Conservation (phyloP, 2,329 filamentous ascomycete species). For the Falciphora oryzae region DNA sequence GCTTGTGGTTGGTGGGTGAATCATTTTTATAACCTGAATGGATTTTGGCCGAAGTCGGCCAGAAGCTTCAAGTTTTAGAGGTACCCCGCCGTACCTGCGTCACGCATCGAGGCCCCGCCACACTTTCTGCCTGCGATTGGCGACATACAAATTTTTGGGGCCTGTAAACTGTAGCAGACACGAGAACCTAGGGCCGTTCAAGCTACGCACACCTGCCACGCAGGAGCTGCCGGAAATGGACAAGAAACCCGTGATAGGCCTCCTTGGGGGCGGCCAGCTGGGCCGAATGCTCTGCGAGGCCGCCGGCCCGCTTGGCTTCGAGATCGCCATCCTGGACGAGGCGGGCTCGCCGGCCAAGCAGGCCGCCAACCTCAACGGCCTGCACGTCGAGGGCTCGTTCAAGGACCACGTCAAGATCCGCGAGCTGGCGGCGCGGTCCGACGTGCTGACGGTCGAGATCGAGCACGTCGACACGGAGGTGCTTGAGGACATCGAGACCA, state of each 20-base stretch:
- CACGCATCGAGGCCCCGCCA: too few relatives aligned
- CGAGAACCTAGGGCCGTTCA: not conserved
- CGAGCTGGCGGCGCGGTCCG: slow-evolving; percentile 68
- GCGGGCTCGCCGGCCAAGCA: slow-evolving; percentile 77
- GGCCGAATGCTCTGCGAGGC: slow-evolving; percentile 92
- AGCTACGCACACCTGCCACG: not conserved
- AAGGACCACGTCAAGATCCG: slow-evolving; percentile 74
- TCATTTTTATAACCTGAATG: too few relatives aligned
- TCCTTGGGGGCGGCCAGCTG: slow-evolving; percentile 64
- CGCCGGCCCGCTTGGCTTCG: slow-evolving; percentile 67
- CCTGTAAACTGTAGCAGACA: not conserved
- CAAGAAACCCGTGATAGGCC: slow-evolving; percentile 38
- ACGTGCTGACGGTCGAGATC: slow-evolving; percentile 88
- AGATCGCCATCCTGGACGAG: slow-evolving; percentile 73
- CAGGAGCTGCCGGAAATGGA: not conserved
- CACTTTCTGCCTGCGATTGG: too few relatives aligned
- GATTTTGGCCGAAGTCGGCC: too few relatives aligned
- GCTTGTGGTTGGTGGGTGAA: too few relatives aligned
- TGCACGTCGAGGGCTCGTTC: slow-evolving; percentile 82
- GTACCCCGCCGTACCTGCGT: too few relatives aligned
- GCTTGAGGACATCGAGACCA: slow-evolving; percentile 71
- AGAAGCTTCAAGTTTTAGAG: too few relatives aligned
- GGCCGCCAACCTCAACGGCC: slow-evolving; percentile 54
- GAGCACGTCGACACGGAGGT: slow-evolving; percentile 92
- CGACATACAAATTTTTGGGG: too few relatives aligned